phyloP scores from a whole-genome alignment of 2,329 filamentous ascomycete species.

The Aureobasidium pullulans region DNA sequence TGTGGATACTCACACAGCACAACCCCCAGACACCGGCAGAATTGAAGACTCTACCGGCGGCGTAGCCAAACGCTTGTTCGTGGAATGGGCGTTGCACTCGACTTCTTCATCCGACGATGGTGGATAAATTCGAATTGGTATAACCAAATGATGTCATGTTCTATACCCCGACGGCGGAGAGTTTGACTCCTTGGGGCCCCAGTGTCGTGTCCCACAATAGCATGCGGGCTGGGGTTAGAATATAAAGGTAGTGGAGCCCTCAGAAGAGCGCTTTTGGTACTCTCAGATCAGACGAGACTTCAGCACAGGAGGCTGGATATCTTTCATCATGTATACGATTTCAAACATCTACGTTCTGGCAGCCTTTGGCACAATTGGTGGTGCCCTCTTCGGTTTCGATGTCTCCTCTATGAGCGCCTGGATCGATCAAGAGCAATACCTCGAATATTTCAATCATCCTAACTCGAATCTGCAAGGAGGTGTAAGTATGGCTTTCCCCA shows the following conservation, averaged over 20 bases:
- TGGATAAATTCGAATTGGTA: constrained; percentile 1
- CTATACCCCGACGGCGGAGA: background rate
- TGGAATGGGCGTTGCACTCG: background rate
- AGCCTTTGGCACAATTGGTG: constrained; percentile 52
- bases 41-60: constrained; percentile 1
- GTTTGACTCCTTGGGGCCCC: background rate
- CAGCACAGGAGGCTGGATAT: constrained; percentile 1
- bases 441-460: constrained; percentile 31
- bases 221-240: constrained; percentile 1
- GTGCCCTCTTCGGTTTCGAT: constrained; percentile 68
- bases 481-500: background rate
- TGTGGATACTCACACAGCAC: constrained; percentile 1
- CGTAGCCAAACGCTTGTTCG: background rate
- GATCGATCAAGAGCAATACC: constrained; percentile 42
- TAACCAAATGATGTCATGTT: constrained; percentile 1
- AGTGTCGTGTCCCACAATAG: constrained; percentile 2
- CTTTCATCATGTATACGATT: constrained; percentile 10
- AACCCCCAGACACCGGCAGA: background rate
- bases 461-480: constrained; percentile 29
- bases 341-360: constrained; percentile 32
- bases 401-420: constrained; percentile 41
- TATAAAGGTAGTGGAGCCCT: constrained; percentile 1
- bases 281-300: background rate
- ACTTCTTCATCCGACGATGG: constrained; percentile 5
- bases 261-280: background rate